Percentiles rank a stretch among this genome's conserved stretches.
Evolutionary conservation across 2,329 filamentous ascomycete species (phyloP).

Genomic region (Coniochaeta ligniaria): DNA sequence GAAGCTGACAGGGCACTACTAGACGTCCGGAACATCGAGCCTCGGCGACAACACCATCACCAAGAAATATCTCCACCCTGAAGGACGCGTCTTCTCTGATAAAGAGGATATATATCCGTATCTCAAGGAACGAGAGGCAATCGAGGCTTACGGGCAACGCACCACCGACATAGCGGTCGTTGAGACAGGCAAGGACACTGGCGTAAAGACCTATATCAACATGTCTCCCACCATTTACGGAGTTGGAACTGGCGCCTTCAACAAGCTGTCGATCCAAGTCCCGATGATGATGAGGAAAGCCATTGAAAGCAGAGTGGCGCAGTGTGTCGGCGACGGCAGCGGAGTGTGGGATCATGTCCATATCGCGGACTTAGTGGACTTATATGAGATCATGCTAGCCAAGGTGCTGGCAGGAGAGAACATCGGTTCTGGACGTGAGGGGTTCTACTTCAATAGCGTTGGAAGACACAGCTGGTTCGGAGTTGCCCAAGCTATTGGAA

Average conservation of each 20-base stretch:
- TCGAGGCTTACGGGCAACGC: conserved; percentile 32
- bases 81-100: conserved; percentile 30
- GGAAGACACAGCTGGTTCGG: conserved; percentile 31
- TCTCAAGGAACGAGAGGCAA: conserved; percentile 26
- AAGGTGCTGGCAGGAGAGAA: conserved; percentile 22
- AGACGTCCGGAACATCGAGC: too few relatives aligned
- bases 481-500: conserved; percentile 23
- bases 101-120: conserved; percentile 35
- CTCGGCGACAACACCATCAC: too few relatives aligned
- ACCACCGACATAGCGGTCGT: conserved; percentile 9
- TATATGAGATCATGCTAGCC: conserved; percentile 27
- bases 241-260: conserved; percentile 31
- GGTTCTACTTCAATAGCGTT: conserved; percentile 26
- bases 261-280: conserved; percentile 29
- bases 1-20: too few relatives aligned
- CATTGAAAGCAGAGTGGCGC: conserved; percentile 17
- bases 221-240: conserved; percentile 36
- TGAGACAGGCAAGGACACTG: too few relatives aligned
- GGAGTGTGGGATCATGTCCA: conserved; percentile 31
- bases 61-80: conserved; percentile 14
- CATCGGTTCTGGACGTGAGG: conserved; percentile 20
- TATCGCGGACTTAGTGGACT: conserved; percentile 28
- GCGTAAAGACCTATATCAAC: too few relatives aligned
- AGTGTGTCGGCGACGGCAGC: conserved; percentile 27
- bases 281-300: conserved; percentile 12